phyloP scores from a whole-genome alignment of 768 basidiomycete genomes.

The Butyriboletus loyo region DNA sequence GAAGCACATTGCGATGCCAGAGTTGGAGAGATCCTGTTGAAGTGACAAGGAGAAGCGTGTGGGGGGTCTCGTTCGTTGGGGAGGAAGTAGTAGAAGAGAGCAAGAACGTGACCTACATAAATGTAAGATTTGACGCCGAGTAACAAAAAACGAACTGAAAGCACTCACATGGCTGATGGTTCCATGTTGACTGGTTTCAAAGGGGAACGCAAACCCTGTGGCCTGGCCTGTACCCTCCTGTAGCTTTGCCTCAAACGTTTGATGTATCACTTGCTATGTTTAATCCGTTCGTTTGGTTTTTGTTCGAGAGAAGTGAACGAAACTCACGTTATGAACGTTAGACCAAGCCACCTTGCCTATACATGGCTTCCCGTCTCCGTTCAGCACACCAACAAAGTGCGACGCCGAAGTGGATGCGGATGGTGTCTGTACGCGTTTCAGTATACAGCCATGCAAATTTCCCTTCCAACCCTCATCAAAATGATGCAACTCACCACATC shows the following conservation, averaged over 20 bases:
- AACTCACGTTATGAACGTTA: conserved; percentile 47
- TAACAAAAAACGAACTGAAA: background rate
- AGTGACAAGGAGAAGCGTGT: conserved; percentile 53
- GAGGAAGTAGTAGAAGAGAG: conserved; percentile 41
- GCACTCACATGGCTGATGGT: conserved; percentile 59
- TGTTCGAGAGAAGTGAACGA: background rate
- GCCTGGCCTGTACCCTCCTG: conserved; percentile 44
- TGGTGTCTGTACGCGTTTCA: conserved; percentile 33
- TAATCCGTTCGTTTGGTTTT: background rate
- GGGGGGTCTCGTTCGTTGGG: conserved; percentile 36
- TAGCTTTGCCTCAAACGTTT: conserved; percentile 51
- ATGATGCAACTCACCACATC: conserved; percentile 40
- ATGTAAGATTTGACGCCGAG: background rate
- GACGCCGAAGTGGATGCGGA: conserved; percentile 45
- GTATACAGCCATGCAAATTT: background rate
- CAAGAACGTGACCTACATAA: conserved; percentile 46
- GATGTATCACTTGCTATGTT: conserved; percentile 49
- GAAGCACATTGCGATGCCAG: conserved; percentile 58
- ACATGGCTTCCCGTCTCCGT: conserved; percentile 48
- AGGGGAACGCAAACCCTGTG: conserved; percentile 57
- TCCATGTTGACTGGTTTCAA: conserved; percentile 65
- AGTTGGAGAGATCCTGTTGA: conserved; percentile 76
- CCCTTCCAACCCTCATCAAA: background rate
- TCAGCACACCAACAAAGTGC: conserved; percentile 55
- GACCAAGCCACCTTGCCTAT: conserved; percentile 71